Conservation (phyloP, 2,329 filamentous ascomycete species). For the Exophiala calicioides region DNA sequence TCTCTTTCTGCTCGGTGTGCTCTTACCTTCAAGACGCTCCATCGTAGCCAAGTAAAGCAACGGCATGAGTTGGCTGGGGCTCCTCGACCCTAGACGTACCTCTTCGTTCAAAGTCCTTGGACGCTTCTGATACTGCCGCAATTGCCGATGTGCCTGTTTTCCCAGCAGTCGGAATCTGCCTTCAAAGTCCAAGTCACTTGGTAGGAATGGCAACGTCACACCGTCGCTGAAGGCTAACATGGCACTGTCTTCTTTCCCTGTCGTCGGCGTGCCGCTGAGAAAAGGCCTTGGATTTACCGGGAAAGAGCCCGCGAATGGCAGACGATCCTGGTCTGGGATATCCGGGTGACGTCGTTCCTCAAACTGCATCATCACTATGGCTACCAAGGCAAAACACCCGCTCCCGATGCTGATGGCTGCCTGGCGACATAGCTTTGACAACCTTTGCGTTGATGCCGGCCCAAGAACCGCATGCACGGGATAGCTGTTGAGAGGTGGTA, state of each 20-base stretch:
- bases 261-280: conserved; percentile 15
- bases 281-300: conserved; percentile 30
- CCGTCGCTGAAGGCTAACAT: conserved; percentile 32
- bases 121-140: conserved; percentile 29
- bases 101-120: conserved; percentile 18
- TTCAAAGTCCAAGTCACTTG: conserved; percentile 22
- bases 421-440: conserved; percentile 24
- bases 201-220: conserved; percentile 25
- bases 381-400: conserved; percentile 28
- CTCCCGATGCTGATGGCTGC: conserved; percentile 26
- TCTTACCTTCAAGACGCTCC: conserved; percentile 22
- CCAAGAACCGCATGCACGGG: conserved; percentile 15
- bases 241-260: conserved; percentile 28
- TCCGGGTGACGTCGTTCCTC: conserved; percentile 25
- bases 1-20: conserved; percentile 5
- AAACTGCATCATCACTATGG: conserved; percentile 29
- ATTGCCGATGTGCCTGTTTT: conserved; percentile 26
- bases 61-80: conserved; percentile 25
- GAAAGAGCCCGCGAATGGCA: conserved; percentile 30
- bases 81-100: conserved; percentile 23
- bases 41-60: conserved; percentile 24
- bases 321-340: conserved; percentile 14
- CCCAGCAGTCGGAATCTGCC: conserved; percentile 25
- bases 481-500: conserved; percentile 25
- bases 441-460: conserved; percentile 11